phyloP scores from a whole-genome alignment of 2,329 filamentous ascomycete genomes.

The Ophiocordyceps polyrhachis-furcata region DNA sequence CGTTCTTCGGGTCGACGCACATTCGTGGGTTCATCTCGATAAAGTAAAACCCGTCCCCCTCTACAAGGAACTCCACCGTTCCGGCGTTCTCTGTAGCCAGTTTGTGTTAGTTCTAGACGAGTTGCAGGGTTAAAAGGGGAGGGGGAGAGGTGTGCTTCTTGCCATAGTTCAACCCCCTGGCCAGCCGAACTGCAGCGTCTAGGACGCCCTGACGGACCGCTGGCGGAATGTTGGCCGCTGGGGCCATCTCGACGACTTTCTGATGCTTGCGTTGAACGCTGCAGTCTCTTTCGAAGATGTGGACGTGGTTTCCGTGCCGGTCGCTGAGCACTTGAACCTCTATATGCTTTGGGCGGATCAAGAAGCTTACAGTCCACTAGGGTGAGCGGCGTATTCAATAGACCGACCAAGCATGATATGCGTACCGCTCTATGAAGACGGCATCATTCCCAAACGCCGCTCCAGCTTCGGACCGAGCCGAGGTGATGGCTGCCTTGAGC shows the following conservation, averaged over 20 bases:
- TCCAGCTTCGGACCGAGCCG: neutral
- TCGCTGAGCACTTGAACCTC: conserved; percentile 27
- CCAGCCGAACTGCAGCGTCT: conserved; percentile 12
- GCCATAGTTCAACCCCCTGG: conserved; percentile 12
- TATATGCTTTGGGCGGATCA: conserved; percentile 15
- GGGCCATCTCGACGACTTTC: conserved; percentile 24
- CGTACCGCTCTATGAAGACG: conserved; percentile 18
- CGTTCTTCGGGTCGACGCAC: neutral
- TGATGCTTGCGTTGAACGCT: conserved; percentile 25
- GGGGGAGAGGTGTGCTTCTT: neutral
- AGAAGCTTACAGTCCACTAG: neutral
- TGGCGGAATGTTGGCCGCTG: conserved; percentile 3
- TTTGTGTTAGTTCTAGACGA: neutral
- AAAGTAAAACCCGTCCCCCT: conserved; percentile 19
- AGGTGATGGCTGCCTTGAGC: neutral
- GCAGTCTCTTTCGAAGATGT: conserved; percentile 24
- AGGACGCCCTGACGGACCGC: conserved; percentile 13
- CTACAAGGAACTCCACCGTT: conserved; percentile 21
- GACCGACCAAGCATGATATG: conserved; percentile 4
- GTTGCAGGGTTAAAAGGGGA: neutral
- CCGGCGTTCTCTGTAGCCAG: conserved; percentile 12
- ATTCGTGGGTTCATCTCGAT: conserved; percentile 25
- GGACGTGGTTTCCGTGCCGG: conserved; percentile 15
- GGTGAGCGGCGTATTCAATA: neutral
- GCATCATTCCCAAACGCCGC: conserved; percentile 3